Percentiles rank a stretch among this genome's conserved stretches.
These are phyloP conservation scores for Entelexis sorbosivorans DNA, from an alignment of 1,139 yeast genomes.

Conservation along the genomic window DNA sequence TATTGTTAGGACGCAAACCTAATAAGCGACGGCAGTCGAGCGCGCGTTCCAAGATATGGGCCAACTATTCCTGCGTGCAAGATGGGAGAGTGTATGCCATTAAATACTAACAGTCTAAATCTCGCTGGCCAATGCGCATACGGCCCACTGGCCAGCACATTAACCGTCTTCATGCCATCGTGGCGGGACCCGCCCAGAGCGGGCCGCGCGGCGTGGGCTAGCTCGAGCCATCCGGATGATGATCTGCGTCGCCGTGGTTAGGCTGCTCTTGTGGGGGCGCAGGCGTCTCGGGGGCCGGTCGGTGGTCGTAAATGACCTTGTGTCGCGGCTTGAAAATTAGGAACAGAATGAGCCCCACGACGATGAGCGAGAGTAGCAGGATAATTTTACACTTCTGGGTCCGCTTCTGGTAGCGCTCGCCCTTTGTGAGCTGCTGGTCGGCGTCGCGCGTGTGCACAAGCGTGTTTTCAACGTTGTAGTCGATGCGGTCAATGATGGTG, in stretches of 20 bases:
- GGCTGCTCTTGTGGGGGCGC: neutral
- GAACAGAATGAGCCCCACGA: constrained; percentile 58
- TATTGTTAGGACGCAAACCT: too few relatives aligned
- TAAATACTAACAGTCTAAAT: too few relatives aligned
- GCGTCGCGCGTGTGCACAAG: constrained; percentile 66
- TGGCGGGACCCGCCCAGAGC: too few relatives aligned
- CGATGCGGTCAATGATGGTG: constrained; percentile 81
- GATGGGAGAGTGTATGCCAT: too few relatives aligned
- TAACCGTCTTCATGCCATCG: too few relatives aligned
- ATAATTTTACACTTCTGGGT: constrained; percentile 88
- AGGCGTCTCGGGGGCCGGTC: constrained; percentile 9
- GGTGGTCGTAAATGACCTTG: constrained; percentile 14
- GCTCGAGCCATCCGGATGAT: neutral
- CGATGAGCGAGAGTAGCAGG: constrained; percentile 56
- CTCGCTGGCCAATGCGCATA: too few relatives aligned
- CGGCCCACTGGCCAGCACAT: too few relatives aligned
- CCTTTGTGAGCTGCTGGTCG: constrained; percentile 63
- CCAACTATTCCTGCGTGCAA: too few relatives aligned
- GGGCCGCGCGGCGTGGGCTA: too few relatives aligned
- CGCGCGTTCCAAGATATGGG: too few relatives aligned
- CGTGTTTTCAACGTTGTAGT: constrained; percentile 75
- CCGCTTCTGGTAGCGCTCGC: constrained; percentile 71
- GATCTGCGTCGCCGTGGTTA: neutral
- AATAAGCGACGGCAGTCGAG: too few relatives aligned
- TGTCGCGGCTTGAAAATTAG: constrained; percentile 54